Evolutionary conservation across 257 asterid species (phyloP).

Genomic region (Echites panduratus): DNA sequence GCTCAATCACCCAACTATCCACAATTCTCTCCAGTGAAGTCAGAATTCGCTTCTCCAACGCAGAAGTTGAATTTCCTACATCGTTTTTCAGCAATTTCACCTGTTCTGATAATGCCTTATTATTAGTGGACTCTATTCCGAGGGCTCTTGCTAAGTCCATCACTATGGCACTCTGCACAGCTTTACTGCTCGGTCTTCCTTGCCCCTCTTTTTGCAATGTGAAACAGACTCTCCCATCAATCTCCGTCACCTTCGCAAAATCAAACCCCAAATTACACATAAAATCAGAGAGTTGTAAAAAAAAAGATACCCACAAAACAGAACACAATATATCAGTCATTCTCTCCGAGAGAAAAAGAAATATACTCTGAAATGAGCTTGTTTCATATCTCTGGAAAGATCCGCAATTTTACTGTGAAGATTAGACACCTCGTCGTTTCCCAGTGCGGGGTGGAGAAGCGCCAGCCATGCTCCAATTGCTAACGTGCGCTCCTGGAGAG

Average conservation of each 20-base stretch:
- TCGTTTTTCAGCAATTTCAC: constrained; percentile 17
- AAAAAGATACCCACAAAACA: neutral
- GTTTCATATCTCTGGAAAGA: constrained; percentile 28
- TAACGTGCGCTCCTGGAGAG: constrained; percentile 24
- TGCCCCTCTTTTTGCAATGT: constrained; percentile 22
- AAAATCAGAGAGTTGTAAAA: neutral
- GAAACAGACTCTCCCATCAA: constrained; percentile 20
- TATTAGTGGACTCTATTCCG: constrained; percentile 22
- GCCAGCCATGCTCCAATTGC: constrained; percentile 26
- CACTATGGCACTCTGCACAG: constrained; percentile 27
- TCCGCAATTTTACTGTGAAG: constrained; percentile 21
- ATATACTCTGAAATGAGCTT: constrained; percentile 20
- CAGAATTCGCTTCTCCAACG: constrained; percentile 20
- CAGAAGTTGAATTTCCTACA: constrained; percentile 12
- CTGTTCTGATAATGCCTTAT: constrained; percentile 17
- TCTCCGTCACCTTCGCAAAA: constrained; percentile 24
- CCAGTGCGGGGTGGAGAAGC: constrained; percentile 16
- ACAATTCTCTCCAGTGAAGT: constrained; percentile 16
- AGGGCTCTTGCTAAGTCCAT: constrained; percentile 28
- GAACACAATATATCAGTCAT: too few relatives aligned
- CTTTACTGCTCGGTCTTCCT: constrained; percentile 24
- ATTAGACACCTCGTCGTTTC: constrained; percentile 7
- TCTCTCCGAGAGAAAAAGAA: neutral
- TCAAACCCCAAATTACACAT: neutral
- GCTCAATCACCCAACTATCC: constrained; percentile 21